Base-by-base conservation (phyloP, 805 yeast species). In the Tetrapisispora pingtungensis region DNA sequence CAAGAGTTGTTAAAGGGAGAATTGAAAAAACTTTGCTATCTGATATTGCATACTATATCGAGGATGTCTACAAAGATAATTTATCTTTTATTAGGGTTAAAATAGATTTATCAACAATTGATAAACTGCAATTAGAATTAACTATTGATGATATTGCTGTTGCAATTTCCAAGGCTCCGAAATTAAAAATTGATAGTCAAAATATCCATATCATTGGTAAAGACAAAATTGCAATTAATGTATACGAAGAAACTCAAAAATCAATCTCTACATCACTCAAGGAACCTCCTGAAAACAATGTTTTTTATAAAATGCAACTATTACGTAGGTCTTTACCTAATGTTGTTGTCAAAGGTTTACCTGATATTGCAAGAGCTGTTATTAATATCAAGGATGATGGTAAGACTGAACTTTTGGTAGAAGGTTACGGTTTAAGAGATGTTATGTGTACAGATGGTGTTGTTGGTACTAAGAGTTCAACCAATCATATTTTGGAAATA, bases 361-460 rank as follows among this genome's bases (percentile, higher is more conserved):
- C 95, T 3, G 89, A 85, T 47, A 89, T 93, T 49, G 72, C 96
- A 20, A 81, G 98, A 62, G 98, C 98, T 6, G 97, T 93, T 49
- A 94, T 93, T 66, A 93, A 90, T 63, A 89, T 93, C 53, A 75
- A 80, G 50, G 93, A 85, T 60, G 84, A 84, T 61, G 81, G 83
- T 54, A 84, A 79, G 62, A 85, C 87, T 62, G 98, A 93, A 67
- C 70, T 93, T 51, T 74, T 93, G 55, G 97, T 93, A 40, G 99
- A 93, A 74, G 99, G 99, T 33, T 93, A 93, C 60, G 99, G 99
- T 30, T 70, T 93, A 52, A 84, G 88, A 57, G 87, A 86, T 41
- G 99, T 93, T 43, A 93, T 93, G 97, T 80, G 87, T 48, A 90
- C 97, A 1, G 97, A 93, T 61, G 99, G 99, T 69, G 87, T 93